phyloP scores from a whole-genome alignment of 2,329 filamentous ascomycete species.

The Bipolaris victoriae region DNA sequence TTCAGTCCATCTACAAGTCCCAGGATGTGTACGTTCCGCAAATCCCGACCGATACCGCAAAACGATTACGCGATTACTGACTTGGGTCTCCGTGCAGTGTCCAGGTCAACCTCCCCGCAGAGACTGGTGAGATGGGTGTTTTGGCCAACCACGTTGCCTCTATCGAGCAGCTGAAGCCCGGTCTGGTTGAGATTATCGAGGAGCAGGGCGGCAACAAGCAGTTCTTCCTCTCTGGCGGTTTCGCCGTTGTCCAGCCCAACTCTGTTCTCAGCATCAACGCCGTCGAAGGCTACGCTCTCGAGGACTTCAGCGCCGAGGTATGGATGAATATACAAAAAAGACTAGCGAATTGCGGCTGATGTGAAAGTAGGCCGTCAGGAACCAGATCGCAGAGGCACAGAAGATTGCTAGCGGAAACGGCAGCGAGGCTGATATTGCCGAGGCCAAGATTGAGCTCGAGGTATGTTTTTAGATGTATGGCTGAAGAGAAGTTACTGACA shows the following conservation, averaged over 20 bases:
- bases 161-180: constrained; percentile 98
- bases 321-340: background rate
- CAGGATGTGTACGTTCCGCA: constrained; percentile 68
- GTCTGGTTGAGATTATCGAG: constrained; percentile 93
- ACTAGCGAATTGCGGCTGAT: constrained; percentile 21
- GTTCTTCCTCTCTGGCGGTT: constrained; percentile 98
- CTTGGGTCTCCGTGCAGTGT: constrained; percentile 62
- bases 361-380: constrained; percentile 69
- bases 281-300: constrained; percentile 90
- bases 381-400: constrained; percentile 92
- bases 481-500: constrained; percentile 44
- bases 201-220: constrained; percentile 90
- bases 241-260: constrained; percentile 95
- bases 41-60: constrained; percentile 33
- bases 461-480: constrained; percentile 58
- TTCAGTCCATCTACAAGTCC: constrained; percentile 71
- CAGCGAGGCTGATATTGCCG: constrained; percentile 95
- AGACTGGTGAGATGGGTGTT: constrained; percentile 99
- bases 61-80: constrained; percentile 39
- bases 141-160: constrained; percentile 98
- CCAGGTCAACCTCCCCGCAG: constrained; percentile 98
- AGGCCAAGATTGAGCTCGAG: constrained; percentile 99
- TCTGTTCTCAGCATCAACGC: constrained; percentile 97
- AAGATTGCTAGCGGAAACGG: constrained; percentile 90
- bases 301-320: constrained; percentile 92